Conservation (phyloP, 129 eudicot species). For the Heracleum sosnowskyi region DNA sequence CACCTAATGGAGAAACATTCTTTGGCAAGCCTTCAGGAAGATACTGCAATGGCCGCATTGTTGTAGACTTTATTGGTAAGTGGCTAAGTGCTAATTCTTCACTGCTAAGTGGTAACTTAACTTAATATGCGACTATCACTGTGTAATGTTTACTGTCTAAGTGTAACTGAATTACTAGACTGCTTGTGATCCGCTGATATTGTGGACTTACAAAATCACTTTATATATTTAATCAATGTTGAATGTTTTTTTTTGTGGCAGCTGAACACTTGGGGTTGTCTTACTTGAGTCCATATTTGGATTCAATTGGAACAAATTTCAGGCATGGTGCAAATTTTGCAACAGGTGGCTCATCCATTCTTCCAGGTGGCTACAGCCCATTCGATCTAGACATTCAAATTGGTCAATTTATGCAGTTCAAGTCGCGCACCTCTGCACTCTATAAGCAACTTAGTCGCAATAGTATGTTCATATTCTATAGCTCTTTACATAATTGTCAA, state of each 20-base stretch:
- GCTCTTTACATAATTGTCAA: not conserved
- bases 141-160: not conserved
- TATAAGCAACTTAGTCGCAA: constrained; percentile 12
- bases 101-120: not conserved
- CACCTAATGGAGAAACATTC: constrained; percentile 29
- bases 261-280: constrained; percentile 31
- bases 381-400: constrained; percentile 25
- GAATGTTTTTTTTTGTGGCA: not conserved
- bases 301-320: constrained; percentile 26
- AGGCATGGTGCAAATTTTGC: constrained; percentile 36
- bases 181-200: not conserved
- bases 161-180: not conserved
- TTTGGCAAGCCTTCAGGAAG: constrained; percentile 28
- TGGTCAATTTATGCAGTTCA: constrained; percentile 26
- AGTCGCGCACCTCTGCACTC: constrained; percentile 15
- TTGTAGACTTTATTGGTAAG: constrained; percentile 33
- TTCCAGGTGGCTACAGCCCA: constrained; percentile 26
- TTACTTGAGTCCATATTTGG: constrained; percentile 25
- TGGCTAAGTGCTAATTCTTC: not conserved
- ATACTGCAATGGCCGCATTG: constrained; percentile 26
- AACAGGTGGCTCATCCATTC: constrained; percentile 22
- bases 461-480: not conserved
- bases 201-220: not conserved
- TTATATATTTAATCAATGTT: not conserved
- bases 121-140: not conserved